Base-by-base conservation (phyloP, 106 monocot species). In the Dioscorea alata region DNA sequence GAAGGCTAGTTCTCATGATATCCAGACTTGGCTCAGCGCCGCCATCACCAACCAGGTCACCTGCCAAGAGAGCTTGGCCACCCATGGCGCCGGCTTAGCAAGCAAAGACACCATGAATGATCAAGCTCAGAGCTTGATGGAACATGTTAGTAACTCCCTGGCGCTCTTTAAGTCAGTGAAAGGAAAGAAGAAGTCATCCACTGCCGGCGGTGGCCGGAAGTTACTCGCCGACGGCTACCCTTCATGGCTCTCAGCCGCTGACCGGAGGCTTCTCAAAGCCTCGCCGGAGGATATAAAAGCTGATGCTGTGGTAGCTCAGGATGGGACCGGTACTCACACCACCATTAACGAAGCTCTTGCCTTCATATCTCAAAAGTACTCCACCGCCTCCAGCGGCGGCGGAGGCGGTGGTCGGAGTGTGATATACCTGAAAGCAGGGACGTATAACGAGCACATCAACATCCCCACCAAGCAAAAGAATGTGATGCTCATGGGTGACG, bases 401-500 rank as follows among this genome's bases (percentile, higher is more conserved):
- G 79, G 75, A 12, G 76, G 59, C 34, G 79, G 75, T 25, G 71
- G 78, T 16, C 68, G 78, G 58, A 80, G 57, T 32, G 86, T 84
- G 49, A 86, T 95, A 23, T 82, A 95, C 49, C 71, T 95, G 63
- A 95, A 95, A 66, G 74, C 88, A 8, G 94, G 94, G 49, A 79
- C 73, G 0, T 95, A 95, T 53, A 74, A 70, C 18, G 94, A 95
- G 78, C 62, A 69, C 64, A 58, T 91, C 42, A 83, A 67, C 20
- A 72, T 95, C 49, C 63, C 81, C 19, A 82, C 59, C 19, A 82
- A 84, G 79, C 88, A 91, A 68, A 86, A 67, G 65, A 86, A 95
- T 32, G 91, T 95, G 4, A 88, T 84, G 91, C 58, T 95, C 65
- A 73, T 88, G 70, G 94, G 94, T 0, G 94, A 88, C 31, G 94